A percentile compares a stretch with the other conserved stretches of the same genome.
Evolutionary conservation across 2,329 filamentous ascomycete genomes (phyloP).

Genomic region (Colletotrichum simmondsii): DNA sequence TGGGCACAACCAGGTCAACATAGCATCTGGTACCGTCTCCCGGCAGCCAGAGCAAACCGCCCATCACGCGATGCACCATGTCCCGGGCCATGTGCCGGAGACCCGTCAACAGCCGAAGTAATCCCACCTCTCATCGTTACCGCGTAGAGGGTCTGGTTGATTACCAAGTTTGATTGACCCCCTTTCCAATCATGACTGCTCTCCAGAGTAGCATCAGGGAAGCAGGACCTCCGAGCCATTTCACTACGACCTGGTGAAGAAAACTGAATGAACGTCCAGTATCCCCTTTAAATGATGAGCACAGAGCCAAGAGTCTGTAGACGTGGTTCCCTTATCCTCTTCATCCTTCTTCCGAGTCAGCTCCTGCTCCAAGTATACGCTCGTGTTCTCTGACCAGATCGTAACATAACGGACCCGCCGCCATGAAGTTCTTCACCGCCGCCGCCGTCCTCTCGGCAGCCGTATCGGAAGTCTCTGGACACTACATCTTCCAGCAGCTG

Average conservation of each 20-base stretch:
- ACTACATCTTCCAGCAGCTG: conserved; percentile 45
- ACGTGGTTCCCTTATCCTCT: neutral
- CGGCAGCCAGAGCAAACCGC: neutral
- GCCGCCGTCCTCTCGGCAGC: conserved; percentile 13
- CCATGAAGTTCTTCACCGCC: conserved; percentile 29
- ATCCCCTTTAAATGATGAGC: neutral
- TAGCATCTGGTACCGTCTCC: neutral
- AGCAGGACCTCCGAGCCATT: conserved; percentile 8
- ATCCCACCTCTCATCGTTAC: neutral
- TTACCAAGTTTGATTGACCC: neutral
- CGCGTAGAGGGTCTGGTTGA: neutral
- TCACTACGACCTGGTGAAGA: neutral
- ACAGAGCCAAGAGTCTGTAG: neutral
- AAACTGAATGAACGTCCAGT: neutral
- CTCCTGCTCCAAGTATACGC: neutral
- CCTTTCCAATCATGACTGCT: neutral
- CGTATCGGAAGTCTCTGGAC: conserved; percentile 32
- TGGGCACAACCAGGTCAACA: neutral
- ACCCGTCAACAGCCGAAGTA: neutral
- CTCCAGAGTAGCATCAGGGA: neutral
- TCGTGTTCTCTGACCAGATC: neutral
- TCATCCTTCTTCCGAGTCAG: neutral
- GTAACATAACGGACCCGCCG: neutral
- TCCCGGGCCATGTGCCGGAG: neutral
- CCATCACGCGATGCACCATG: neutral